Percentiles rank a stretch among this genome's conserved stretches.
Evolutionary conservation across 805 yeast species (phyloP).

Genomic region (Myxozyma kluyveri): DNA sequence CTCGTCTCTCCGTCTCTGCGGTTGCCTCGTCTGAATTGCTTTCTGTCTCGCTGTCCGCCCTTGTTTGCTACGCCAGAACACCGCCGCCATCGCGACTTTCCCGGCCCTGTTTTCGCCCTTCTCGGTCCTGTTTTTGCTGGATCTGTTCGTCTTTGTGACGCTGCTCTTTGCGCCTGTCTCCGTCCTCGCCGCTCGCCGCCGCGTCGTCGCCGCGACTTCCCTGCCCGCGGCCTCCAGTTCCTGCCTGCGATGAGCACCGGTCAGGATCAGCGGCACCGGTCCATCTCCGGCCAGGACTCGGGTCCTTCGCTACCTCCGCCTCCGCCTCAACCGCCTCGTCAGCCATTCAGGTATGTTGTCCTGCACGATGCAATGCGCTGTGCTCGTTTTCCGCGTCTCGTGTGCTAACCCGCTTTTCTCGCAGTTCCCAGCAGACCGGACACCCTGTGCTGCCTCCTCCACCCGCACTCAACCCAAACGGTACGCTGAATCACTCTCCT

Average conservation of each 20-base stretch:
- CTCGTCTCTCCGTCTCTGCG: no score
- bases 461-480: constrained; percentile 31
- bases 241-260: not conserved
- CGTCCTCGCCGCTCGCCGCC: not conserved
- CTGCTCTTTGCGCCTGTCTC: not conserved
- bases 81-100: not conserved
- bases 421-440: constrained; percentile 33
- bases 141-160: not conserved
- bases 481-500: constrained; percentile 7
- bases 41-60: not conserved
- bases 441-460: constrained; percentile 41
- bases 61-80: not conserved
- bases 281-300: constrained; percentile 19
- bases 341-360: constrained; percentile 34
- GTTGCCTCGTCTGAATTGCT: not conserved
- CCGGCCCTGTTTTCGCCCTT: not conserved
- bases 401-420: not conserved
- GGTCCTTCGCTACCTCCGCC: constrained; percentile 23
- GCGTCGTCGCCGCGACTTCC: not conserved
- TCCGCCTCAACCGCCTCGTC: constrained; percentile 32
- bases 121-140: not conserved
- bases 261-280: constrained; percentile 29
- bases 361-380: constrained; percentile 26
- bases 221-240: not conserved
- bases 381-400: not conserved